phyloP scores from a whole-genome alignment of 176 grass and related monocot species.

The Oryza longistaminata region DNA sequence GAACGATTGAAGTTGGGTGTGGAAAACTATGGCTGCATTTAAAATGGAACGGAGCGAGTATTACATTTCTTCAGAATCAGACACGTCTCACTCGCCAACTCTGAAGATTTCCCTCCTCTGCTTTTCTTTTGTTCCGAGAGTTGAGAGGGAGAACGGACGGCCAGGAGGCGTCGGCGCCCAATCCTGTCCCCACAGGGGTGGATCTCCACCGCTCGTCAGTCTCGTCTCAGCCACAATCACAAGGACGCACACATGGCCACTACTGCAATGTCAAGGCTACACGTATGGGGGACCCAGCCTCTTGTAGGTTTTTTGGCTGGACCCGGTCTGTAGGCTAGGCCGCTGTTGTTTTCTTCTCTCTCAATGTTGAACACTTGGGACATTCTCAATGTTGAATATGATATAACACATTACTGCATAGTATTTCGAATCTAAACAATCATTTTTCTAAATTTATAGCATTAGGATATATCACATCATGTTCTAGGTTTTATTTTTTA shows the following conservation, averaged over 20 bases:
- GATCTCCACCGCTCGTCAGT: background rate
- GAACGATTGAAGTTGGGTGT: too few relatives aligned
- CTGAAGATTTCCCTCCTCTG: background rate
- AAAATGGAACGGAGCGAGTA: too few relatives aligned
- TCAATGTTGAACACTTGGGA: too few relatives aligned
- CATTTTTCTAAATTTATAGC: too few relatives aligned
- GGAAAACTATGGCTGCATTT: too few relatives aligned
- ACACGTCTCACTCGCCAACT: too few relatives aligned
- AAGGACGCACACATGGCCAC: background rate
- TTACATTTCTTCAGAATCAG: too few relatives aligned
- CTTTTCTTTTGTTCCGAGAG: background rate
- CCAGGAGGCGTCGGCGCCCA: background rate
- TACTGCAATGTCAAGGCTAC: background rate
- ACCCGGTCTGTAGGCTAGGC: background rate
- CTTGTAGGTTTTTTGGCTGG: background rate
- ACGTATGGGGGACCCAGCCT: background rate
- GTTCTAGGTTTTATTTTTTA: too few relatives aligned
- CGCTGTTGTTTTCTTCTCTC: background rate
- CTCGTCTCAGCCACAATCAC: background rate
- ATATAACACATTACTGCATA: too few relatives aligned
- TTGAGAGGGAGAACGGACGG: background rate
- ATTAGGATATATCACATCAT: too few relatives aligned
- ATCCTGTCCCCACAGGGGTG: background rate
- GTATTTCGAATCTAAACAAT: too few relatives aligned
- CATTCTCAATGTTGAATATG: too few relatives aligned